A percentile compares a stretch with the other conserved stretches of the same genome.
phyloP scores from a whole-genome alignment of 305 asterid genomes.

The Solanum aculeatissimum region DNA sequence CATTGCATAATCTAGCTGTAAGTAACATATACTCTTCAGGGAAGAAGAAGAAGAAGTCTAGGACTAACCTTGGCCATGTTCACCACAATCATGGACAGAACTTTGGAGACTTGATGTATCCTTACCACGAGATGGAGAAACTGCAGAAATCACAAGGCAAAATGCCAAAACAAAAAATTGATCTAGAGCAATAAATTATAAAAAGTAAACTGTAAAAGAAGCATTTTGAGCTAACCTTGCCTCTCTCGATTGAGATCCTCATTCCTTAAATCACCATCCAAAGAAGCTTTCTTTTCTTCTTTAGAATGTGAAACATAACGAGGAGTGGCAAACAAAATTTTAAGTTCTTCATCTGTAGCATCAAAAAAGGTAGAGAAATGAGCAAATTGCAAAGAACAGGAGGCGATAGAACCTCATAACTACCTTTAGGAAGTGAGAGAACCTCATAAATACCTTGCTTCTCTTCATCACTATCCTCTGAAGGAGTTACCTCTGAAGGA shows the following conservation, averaged over 20 bases:
- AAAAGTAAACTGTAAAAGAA: not conserved
- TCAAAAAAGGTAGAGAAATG: not conserved
- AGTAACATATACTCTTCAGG: not conserved
- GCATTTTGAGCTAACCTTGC: not conserved
- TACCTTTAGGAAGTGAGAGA: too few species aligned
- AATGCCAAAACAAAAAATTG: not conserved
- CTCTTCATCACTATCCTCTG: not conserved
- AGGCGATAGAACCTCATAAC: not conserved
- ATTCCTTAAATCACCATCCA: not conserved
- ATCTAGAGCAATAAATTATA: not conserved
- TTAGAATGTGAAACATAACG: not conserved
- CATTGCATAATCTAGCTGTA: not conserved
- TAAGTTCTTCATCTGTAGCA: not conserved
- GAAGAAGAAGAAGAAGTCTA: not conserved
- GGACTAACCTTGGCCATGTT: not conserved
- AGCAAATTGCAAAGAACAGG: not conserved
- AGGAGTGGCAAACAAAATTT: not conserved
- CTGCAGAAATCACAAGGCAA: not conserved
- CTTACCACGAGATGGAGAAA: not conserved
- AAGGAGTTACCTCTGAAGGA: too few species aligned
- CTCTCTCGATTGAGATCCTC: not conserved
- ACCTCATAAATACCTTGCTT: not conserved
- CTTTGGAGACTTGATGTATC: not conserved
- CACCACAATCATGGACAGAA: not conserved
- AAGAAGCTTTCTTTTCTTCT: not conserved